Base-by-base conservation (phyloP, 2,329 filamentous ascomycete species). In the Penicillium sp. region DNA sequence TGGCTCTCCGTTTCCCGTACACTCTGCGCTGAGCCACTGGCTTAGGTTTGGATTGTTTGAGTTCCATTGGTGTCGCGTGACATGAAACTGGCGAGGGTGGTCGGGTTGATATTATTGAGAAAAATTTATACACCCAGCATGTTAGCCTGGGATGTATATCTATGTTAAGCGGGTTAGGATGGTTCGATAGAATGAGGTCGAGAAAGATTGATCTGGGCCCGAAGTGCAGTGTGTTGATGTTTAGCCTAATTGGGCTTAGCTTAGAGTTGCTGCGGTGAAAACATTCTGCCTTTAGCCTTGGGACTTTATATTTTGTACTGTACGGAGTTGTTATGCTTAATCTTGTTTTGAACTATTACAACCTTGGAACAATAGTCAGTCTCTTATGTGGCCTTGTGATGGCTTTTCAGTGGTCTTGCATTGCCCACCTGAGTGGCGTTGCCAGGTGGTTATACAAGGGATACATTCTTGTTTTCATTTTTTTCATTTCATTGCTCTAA, bases 1-100 rank as follows among this genome's bases (percentile, higher is more conserved):
- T 69, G 17, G 58, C 65, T 35, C 61, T 66, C 45, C 67, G 61
- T 47, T 74, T 73, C 12, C 72, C 73, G 37, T 74, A 74, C 11
- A 75, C 73, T 53, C 62, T 68, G 47, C 67, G 62, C 19, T 70
- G 67, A 7, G 66, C 58, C 26, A 62, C 57, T 45, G 66, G 59
- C 31, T 65, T 70, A 31, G 66, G 57, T n/a, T 59, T 55, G 37
- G 61, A 53, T 59, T 26, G 48, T 35, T 65, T 61, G 30, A 63
- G 52, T 37, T 55, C 57, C 53, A 51, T 56, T 40, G 47, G 17
- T 50, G 61, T 67, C 51, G 63, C 51, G 50, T 65, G 58, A 53
- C 58, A 54, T 37, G 53, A 36, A 25, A 49, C 43, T 42, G 54
- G 43, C 22, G 60, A 57, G n/a, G 49, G 49, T 48, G 61, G 58